These are phyloP conservation scores for Thalassia testudinum DNA, from an alignment of 116 monocot genomes.

Conservation along the genomic window DNA sequence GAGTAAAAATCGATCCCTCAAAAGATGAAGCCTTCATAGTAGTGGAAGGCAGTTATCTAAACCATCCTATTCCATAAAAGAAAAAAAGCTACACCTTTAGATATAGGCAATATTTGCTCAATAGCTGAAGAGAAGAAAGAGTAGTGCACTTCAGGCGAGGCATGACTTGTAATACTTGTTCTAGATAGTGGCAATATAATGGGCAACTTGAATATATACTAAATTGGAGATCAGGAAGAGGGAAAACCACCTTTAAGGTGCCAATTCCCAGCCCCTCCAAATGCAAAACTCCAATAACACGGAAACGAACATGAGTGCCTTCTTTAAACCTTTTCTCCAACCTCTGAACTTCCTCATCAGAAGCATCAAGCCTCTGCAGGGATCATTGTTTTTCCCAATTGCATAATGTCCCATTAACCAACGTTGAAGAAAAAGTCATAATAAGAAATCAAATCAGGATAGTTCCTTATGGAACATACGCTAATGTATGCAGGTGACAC, in stretches of 20 bases:
- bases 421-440: neutral
- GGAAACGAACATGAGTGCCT: conserved; percentile 51
- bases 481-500: conserved; percentile 64
- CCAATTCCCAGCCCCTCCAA: conserved; percentile 78
- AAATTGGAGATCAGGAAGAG: too few species aligned
- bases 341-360: conserved; percentile 50
- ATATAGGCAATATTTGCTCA: too few species aligned
- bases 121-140: too few species aligned
- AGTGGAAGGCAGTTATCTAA: neutral
- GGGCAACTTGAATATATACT: too few species aligned
- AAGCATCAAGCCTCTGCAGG: conserved; percentile 50
- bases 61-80: neutral
- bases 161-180: too few species aligned
- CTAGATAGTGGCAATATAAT: too few species aligned
- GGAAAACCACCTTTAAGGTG: conserved; percentile 57
- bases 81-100: too few species aligned
- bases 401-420: neutral
- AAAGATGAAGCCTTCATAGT: conserved; percentile 74
- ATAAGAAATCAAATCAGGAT: neutral
- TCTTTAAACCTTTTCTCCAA: conserved; percentile 76
- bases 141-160: too few species aligned
- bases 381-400: neutral
- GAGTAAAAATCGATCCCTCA: conserved; percentile 83
- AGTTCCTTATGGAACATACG: conserved; percentile 21
- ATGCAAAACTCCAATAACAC: conserved; percentile 53